Evolutionary conservation across 2,329 filamentous ascomycete species (phyloP).

Genomic region (Scedosporium minutisporum): DNA sequence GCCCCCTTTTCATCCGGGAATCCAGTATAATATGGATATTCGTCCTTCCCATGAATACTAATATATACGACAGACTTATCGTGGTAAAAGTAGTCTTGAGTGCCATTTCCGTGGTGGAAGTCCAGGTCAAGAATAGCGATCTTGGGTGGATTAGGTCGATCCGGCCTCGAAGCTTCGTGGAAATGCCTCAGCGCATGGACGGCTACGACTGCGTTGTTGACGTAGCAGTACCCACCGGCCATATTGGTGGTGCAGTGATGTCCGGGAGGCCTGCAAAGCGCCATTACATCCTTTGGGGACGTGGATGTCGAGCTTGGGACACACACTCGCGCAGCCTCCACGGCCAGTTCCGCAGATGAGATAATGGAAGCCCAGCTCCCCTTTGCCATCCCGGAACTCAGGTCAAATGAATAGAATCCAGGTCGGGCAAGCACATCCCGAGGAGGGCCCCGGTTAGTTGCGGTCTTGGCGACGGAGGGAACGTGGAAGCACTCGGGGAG

Average conservation of each 20-base stretch:
- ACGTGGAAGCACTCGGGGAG: slow-evolving; percentile 17
- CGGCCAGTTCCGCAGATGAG: slow-evolving; percentile 14
- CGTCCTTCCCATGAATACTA: slow-evolving; percentile 22
- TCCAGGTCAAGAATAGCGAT: slow-evolving; percentile 17
- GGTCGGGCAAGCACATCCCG: slow-evolving; percentile 12
- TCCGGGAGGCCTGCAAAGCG: slow-evolving; percentile 16
- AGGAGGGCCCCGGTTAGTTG: slow-evolving; percentile 2
- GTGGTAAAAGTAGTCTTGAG: too few relatives aligned
- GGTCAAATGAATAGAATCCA: slow-evolving; percentile 17
- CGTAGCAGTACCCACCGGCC: slow-evolving; percentile 18
- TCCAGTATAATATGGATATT: slow-evolving; percentile 21
- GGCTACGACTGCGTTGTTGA: slow-evolving; percentile 18
- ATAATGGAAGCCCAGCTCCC: slow-evolving; percentile 13
- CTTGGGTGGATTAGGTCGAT: neutral
- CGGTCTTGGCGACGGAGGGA: neutral
- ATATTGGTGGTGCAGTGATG: slow-evolving; percentile 16
- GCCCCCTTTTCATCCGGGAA: slow-evolving; percentile 11
- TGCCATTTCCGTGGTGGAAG: slow-evolving; percentile 16
- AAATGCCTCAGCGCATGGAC: slow-evolving; percentile 12
- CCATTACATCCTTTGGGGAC: slow-evolving; percentile 10
- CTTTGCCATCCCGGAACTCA: slow-evolving; percentile 13
- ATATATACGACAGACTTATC: slow-evolving; percentile 17
- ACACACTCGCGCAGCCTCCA: slow-evolving; percentile 8
- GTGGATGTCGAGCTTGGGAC: neutral
- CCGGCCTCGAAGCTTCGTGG: neutral